These are phyloP conservation scores for Paramecium tetraurelia DNA, from an alignment of 73 alveolate genomes.

Conservation along the genomic window DNA sequence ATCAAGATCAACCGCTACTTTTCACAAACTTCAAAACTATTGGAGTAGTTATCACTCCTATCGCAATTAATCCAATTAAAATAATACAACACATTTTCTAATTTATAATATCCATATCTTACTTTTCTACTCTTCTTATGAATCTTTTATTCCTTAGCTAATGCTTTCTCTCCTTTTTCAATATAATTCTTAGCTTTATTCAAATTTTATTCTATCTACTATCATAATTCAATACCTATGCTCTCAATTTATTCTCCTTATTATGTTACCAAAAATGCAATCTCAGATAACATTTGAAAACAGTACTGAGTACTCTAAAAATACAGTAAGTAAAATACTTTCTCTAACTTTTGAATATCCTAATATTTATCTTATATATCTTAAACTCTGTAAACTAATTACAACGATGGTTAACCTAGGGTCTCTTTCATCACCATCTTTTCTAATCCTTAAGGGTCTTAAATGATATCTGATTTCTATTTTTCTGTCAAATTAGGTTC, in stretches of 20 bases:
- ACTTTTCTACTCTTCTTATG: slow-evolving; percentile 41
- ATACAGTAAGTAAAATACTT: background rate
- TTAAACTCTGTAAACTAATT: slow-evolving; percentile 8
- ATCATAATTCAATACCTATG: background rate
- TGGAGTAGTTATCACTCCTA: background rate
- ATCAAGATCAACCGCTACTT: background rate
- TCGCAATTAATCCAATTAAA: slow-evolving; percentile 12
- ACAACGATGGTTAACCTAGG: background rate
- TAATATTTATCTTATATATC: slow-evolving; percentile 1
- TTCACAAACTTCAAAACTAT: slow-evolving; percentile 1
- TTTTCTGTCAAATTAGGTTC: background rate
- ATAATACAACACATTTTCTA: slow-evolving; percentile 46
- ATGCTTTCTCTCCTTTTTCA: background rate
- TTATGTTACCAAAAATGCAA: background rate
- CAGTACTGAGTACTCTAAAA: slow-evolving; percentile 21
- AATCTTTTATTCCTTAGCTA: background rate
- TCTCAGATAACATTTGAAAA: slow-evolving; percentile 33
- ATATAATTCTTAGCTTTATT: slow-evolving; percentile 30
- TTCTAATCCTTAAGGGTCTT: slow-evolving; percentile 39
- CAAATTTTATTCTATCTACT: background rate
- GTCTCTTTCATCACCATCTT: slow-evolving; percentile 8
- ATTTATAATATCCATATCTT: background rate
- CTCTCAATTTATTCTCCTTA: background rate
- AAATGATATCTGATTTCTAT: background rate
- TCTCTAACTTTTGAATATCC: slow-evolving; percentile 25